Evolutionary conservation across 1,139 yeast species (phyloP), one percentile per base, ranked within the genome.

Genomic region (Suhomyces bolitotheri): DNA sequence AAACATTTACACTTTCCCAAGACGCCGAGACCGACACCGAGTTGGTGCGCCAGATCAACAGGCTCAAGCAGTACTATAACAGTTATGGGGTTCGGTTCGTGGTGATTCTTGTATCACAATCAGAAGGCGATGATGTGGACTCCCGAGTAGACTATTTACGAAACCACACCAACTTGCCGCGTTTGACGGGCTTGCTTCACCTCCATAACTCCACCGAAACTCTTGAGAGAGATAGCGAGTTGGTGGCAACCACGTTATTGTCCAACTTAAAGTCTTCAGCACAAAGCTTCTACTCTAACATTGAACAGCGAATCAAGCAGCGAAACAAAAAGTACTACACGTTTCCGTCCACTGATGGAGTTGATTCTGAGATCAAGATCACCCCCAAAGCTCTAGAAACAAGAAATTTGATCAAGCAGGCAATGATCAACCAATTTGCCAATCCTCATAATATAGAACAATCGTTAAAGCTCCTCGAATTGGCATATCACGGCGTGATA

Each of bases 331-430:
- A 71, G 42, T 68, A 65, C 45, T 70, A 71, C 45, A 45, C 66
- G 1, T 51, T 56, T 22, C 72, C 74, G 1, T 45, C 61, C 3
- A 45, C 58, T 3, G 27, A 43, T 9, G 43, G 36, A 10, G 43
- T 59, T 3, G 62, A 60, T 23, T 66, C 73, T 0, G 47, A 50
- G 4, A 49, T 70, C 4, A 60, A 55, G 31, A 43, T 71, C 16
- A 53, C 68, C 0, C 76, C 76, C 1, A 55, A 54, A 37, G 64
- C 65, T 30, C 52, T 70, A 12, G 76, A 67, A 37, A 60, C 71
- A 0, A 50, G 76, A 29, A 70, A 67, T 43, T 41, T 62, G 29
- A 56, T 69, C 22, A 71, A 71, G 40, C 70, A 58, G 34, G 69
- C 62, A 1, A 48, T 68, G 13, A 57, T 70, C 7, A 42, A 49